phyloP scores from a whole-genome alignment of 2,329 filamentous ascomycete genomes.

The Hymenoscyphus linearis region DNA sequence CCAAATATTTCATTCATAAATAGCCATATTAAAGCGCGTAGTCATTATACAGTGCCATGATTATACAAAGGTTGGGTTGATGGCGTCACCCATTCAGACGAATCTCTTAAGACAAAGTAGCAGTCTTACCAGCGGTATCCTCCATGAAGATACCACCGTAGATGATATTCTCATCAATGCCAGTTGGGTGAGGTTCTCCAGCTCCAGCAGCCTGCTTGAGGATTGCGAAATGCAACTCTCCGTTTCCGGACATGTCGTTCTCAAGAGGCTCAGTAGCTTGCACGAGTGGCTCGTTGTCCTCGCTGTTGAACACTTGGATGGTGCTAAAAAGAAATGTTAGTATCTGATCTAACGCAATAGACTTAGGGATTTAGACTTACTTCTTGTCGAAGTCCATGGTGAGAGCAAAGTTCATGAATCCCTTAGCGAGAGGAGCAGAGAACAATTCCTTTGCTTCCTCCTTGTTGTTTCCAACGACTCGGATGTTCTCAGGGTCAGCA shows the following conservation, averaged over 20 bases:
- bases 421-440: conserved; percentile 42
- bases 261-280: conserved; percentile 39
- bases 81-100: neutral
- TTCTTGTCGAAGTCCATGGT: conserved; percentile 50
- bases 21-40: neutral
- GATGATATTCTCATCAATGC: conserved; percentile 45
- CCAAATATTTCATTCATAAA: neutral
- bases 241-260: conserved; percentile 38
- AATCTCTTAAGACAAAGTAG: conserved; percentile 28
- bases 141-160: conserved; percentile 49
- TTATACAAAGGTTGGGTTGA: neutral
- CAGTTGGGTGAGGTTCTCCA: conserved; percentile 33
- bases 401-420: conserved; percentile 56
- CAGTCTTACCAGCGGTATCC: conserved; percentile 38
- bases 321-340: conserved; percentile 36
- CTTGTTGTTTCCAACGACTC: conserved; percentile 38
- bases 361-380: conserved; percentile 33
- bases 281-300: conserved; percentile 39
- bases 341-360: neutral
- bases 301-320: conserved; percentile 52
- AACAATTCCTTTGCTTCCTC: conserved; percentile 48
- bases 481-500: neutral
- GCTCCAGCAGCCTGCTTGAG: conserved; percentile 50
- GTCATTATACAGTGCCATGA: neutral
- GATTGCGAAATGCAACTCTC: conserved; percentile 56